Evolutionary conservation across 116 monocot species (phyloP), one percentile per base, ranked within the genome.

Genomic region (Dioscorea cayenensis): DNA sequence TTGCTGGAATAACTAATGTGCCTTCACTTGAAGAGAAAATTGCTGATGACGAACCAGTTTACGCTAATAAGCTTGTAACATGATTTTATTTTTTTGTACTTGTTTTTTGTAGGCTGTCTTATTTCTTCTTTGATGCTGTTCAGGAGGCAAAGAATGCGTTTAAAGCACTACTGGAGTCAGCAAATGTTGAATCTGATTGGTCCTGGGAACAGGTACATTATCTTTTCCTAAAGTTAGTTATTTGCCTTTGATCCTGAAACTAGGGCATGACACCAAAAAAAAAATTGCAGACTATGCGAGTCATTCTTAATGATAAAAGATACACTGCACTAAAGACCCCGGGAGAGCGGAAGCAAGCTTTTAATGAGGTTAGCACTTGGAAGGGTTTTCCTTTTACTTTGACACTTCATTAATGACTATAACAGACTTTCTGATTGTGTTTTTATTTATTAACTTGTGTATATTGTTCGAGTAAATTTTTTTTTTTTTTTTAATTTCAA

Each of bases 111-210:
- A 50, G 36, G 43, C 20, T 63, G 27, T 64, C 28, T 0, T 78
- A 49, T 23, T 70, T 76, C 28, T 43, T 7, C 84, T 21, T 79
- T 66, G n/a, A 55, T 55, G 14, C 29, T 64, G 12, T 75, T 52
- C 67, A 99, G 99, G 99, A 99, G 65, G 99, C 99, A 51, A 99
- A 99, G 82, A 85, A 85, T 91, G 99, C 91, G 14, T 99, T 99
- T 66, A 99, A 99, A 68, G 72, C 85, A 5, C 79, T 99, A 28
- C 78, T 99, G 64, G 94, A 99, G 75, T 99, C 89, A 36, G 84
- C 78, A 58, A 91, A 99, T 87, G 94, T 94, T 51, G 91, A 94
- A 75, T 86, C 94, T 80, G 99, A 94, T 79, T 99, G 94, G 94
- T 82, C 75, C 20, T 99, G 99, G 99, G 99, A 99, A 62, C 99